Conservation (phyloP, 805 yeast genomes). For the Wickerhamomyces bovis region DNA sequence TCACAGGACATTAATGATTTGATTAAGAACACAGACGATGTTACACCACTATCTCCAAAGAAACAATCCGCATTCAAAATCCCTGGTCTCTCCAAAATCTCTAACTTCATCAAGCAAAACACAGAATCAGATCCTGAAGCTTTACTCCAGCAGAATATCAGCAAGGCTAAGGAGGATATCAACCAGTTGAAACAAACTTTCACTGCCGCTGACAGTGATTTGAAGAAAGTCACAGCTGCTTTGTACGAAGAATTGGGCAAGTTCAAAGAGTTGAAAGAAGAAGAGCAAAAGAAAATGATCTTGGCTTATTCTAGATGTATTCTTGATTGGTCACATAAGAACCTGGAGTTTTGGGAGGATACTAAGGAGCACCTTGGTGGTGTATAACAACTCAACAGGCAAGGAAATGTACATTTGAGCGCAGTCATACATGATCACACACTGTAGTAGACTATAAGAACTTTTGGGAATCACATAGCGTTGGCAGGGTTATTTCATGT, state of each 20-base stretch:
- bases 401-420: not conserved
- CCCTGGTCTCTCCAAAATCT: slow-evolving; percentile 47
- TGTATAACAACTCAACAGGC: not conserved
- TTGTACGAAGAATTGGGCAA: slow-evolving; percentile 33
- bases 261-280: slow-evolving; percentile 45
- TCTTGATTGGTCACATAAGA: slow-evolving; percentile 61
- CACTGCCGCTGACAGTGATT: slow-evolving; percentile 46
- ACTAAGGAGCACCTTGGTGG: slow-evolving; percentile 27
- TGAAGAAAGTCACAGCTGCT: slow-evolving; percentile 41
- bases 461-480: too few relatives aligned
- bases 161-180: slow-evolving; percentile 40
- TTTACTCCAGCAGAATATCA: slow-evolving; percentile 47
- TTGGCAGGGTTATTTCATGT: slow-evolving; percentile 8
- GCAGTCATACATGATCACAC: not conserved
- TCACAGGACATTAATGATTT: not conserved
- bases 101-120: slow-evolving; percentile 49
- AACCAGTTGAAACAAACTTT: slow-evolving; percentile 44
- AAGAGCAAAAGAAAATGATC: slow-evolving; percentile 46
- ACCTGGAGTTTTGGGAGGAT: slow-evolving; percentile 62
- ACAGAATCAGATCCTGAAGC: slow-evolving; percentile 63
- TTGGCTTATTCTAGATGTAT: slow-evolving; percentile 49
- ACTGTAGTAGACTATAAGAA: not conserved
- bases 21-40: not conserved
- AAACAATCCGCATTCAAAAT: slow-evolving; percentile 38
- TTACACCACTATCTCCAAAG: slow-evolving; percentile 21